Evolutionary conservation across 1,139 yeast genomes (phyloP).

Genomic region (Blastobotrys serpentis): DNA sequence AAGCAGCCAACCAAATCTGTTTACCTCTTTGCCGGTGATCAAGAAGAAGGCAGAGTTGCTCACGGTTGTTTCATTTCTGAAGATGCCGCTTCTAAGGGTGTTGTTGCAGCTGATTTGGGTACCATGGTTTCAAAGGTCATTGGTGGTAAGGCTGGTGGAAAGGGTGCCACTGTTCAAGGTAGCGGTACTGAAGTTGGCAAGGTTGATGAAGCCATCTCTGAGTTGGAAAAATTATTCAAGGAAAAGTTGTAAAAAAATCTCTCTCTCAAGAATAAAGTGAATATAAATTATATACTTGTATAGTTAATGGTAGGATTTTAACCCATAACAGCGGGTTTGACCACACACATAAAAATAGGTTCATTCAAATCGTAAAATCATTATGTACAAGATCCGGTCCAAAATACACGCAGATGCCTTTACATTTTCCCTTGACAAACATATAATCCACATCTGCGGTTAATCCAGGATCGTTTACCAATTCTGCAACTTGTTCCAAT

Average conservation of each 20-base stretch:
- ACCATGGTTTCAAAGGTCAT: slow-evolving; percentile 64
- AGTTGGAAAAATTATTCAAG: slow-evolving; percentile 54
- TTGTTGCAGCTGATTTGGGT: slow-evolving; percentile 76
- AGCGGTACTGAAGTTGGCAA: slow-evolving; percentile 83
- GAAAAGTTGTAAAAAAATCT: slow-evolving; percentile 21
- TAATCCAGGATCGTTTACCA: slow-evolving; percentile 18
- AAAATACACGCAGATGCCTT: slow-evolving; percentile 26
- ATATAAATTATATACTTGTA: background rate
- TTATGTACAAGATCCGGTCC: slow-evolving; percentile 17
- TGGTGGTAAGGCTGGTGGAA: slow-evolving; percentile 99
- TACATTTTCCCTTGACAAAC: slow-evolving; percentile 22
- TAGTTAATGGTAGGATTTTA: background rate
- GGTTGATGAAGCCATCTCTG: slow-evolving; percentile 68
- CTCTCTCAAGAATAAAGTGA: no score
- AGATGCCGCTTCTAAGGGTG: slow-evolving; percentile 65
- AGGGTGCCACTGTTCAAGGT: slow-evolving; percentile 95
- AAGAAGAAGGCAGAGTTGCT: slow-evolving; percentile 70
- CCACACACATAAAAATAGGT: no score
- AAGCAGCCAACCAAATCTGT: slow-evolving; percentile 73
- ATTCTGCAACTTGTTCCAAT: slow-evolving; percentile 46
- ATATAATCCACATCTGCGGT: slow-evolving; percentile 26
- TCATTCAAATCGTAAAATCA: no score
- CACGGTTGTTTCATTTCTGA: slow-evolving; percentile 91
- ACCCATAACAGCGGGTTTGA: background rate
- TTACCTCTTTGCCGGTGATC: slow-evolving; percentile 76